Base-by-base conservation (phyloP, 495 filamentous ascomycete species). In the Penicillium daleae region DNA sequence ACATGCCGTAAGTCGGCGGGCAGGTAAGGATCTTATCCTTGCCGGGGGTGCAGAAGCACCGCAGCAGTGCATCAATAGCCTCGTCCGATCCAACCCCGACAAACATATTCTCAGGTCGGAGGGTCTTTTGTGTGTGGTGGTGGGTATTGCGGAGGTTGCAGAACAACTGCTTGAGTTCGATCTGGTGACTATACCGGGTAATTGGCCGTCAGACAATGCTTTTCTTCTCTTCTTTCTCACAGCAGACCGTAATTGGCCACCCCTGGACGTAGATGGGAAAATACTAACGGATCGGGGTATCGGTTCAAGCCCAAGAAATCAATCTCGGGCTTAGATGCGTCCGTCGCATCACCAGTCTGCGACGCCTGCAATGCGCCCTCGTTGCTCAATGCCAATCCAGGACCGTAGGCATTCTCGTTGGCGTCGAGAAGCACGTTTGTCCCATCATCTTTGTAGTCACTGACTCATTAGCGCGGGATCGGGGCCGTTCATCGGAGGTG, bases 401-500 rank as follows among this genome's bases (percentile, higher is more conserved):
- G 93, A 2, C 96, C 95, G 76, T 89, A 97, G 56, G 95, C 93
- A 72, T 98, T 99, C 76, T 99, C 95, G 66, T 99, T 99, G 60
- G 96, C 95, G 71, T 99, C 95, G 60, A 99, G 90, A 31, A 99
- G 87, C 59, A 98, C 89, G 73, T 98, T 98, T 50, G 89, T 96
- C 65, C 95, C 96, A 71, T 99, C 90, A 72, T 99, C 95, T 83
- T 98, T 97, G 83, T 98, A 98, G 85, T 99, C 93, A 83, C 92
- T 96, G 75, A 61, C 60, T 72, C 61, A 66, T 80, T 75, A 80
- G 78, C 66, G 61, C 50, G 57, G 49, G 61, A 61, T 57, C 61
- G 59, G n/a, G 65, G 63, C 35, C 52, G 27, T 24, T 42, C 22
- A 46, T 31, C 35, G 63, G 57, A 40, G 49, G 49, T 49, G 64